Conservation (phyloP, 192 early-diverging fungal genomes). For the Pilaira anomala region DNA sequence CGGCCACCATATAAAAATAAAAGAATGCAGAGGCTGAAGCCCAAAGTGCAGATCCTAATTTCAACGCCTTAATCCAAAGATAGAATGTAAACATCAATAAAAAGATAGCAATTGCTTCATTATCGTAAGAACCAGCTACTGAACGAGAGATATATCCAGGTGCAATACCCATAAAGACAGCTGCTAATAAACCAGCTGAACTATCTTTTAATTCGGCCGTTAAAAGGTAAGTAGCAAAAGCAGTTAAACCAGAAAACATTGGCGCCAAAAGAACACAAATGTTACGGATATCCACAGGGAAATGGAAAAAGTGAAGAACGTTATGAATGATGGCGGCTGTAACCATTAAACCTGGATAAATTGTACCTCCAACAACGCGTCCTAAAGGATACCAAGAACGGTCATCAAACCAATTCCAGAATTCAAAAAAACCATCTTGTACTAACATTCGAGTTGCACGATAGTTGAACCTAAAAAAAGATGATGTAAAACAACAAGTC, state of each 20-base stretch:
- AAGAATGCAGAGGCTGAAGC: slow-evolving; percentile 83
- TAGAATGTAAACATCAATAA: slow-evolving; percentile 97
- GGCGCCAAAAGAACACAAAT: slow-evolving; percentile 98
- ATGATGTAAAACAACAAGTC: slow-evolving; percentile 1
- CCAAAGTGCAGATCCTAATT: slow-evolving; percentile 90
- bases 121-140: slow-evolving; percentile 99
- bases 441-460: slow-evolving; percentile 91
- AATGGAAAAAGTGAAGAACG: slow-evolving; percentile 88
- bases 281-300: slow-evolving; percentile 97
- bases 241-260: slow-evolving; percentile 94
- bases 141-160: slow-evolving; percentile 99
- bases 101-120: slow-evolving; percentile 99
- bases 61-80: slow-evolving; percentile 96
- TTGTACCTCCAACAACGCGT: slow-evolving; percentile 97
- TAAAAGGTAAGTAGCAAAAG: slow-evolving; percentile 90
- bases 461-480: slow-evolving; percentile 82
- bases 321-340: slow-evolving; percentile 95
- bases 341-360: slow-evolving; percentile 99
- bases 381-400: slow-evolving; percentile 98
- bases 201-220: slow-evolving; percentile 89
- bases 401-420: slow-evolving; percentile 99
- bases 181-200: slow-evolving; percentile 93
- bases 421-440: slow-evolving; percentile 93
- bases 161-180: slow-evolving; percentile 96
- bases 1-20: slow-evolving; percentile 99